Conservation (phyloP, 306 rosid species). For the Pyrus pyrifolia region DNA sequence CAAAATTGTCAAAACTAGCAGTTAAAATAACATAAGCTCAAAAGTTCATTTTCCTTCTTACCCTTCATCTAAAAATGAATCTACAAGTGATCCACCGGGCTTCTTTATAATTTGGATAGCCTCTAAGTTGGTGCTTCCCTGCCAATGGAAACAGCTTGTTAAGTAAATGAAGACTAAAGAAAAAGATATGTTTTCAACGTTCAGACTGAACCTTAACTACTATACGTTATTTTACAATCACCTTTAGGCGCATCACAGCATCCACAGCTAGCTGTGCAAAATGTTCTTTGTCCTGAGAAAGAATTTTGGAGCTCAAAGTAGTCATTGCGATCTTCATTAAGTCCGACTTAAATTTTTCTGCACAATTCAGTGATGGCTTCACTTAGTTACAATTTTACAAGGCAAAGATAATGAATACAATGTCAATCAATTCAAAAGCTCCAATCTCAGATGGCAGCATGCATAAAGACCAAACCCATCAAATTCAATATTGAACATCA, state of each 20-base stretch:
- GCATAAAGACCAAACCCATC: background rate
- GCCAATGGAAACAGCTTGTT: constrained; percentile 25
- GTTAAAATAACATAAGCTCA: background rate
- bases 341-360: constrained; percentile 84
- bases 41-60: constrained; percentile 18
- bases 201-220: background rate
- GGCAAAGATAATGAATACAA: background rate
- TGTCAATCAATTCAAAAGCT: background rate
- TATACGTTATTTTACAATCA: constrained; percentile 13
- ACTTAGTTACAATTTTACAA: constrained; percentile 7
- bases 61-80: constrained; percentile 97
- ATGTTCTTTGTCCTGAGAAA: constrained; percentile 91
- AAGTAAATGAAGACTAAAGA: background rate
- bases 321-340: constrained; percentile 96
- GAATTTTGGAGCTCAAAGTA: constrained; percentile 95
- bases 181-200: background rate
- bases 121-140: constrained; percentile 98
- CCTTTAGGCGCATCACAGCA: constrained; percentile 95
- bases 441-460: background rate
- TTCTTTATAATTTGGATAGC: constrained; percentile 90
- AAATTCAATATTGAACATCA: background rate
- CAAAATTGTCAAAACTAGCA: background rate
- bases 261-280: constrained; percentile 89
- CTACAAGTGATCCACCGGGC: constrained; percentile 88
- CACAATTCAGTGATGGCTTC: constrained; percentile 12